Evolutionary conservation across 495 filamentous ascomycete genomes (phyloP).

Genomic region (Lindgomyces ingoldianus): DNA sequence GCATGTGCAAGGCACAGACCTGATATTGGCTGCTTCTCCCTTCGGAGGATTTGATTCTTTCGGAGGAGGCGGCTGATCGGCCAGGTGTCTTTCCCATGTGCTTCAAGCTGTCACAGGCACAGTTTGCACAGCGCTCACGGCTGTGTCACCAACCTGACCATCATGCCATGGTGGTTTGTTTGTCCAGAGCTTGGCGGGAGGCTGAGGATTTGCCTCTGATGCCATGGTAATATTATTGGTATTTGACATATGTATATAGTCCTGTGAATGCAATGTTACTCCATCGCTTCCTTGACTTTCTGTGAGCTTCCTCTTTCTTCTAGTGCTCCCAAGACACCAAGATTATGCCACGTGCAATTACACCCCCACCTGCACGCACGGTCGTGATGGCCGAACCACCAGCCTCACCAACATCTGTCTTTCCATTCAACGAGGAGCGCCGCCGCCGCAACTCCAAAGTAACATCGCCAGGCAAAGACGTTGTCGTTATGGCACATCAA

Average conservation of each 20-base stretch:
- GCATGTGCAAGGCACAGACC: background rate
- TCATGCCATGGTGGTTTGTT: background rate
- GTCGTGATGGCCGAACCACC: background rate
- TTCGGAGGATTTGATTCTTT: background rate
- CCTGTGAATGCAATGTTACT: background rate
- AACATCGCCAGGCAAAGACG: too few species aligned
- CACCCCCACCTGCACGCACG: background rate
- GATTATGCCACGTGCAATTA: too few species aligned
- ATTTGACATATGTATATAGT: background rate
- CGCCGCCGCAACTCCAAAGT: background rate
- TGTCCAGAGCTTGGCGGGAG: background rate
- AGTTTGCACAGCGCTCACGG: background rate
- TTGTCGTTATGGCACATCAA: conserved; percentile 12
- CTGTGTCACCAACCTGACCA: background rate
- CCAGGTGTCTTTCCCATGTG: background rate
- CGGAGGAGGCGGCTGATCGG: background rate
- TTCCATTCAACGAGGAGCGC: background rate
- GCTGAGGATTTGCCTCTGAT: background rate
- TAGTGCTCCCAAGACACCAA: background rate
- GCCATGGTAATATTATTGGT: background rate
- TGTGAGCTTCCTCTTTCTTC: background rate
- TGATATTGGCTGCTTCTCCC: background rate
- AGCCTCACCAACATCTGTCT: background rate
- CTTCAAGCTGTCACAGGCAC: background rate
- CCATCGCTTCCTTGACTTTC: background rate